Conservation (phyloP, 1,284 basidiomycete genomes). For the Apiotrichum montevideense region DNA sequence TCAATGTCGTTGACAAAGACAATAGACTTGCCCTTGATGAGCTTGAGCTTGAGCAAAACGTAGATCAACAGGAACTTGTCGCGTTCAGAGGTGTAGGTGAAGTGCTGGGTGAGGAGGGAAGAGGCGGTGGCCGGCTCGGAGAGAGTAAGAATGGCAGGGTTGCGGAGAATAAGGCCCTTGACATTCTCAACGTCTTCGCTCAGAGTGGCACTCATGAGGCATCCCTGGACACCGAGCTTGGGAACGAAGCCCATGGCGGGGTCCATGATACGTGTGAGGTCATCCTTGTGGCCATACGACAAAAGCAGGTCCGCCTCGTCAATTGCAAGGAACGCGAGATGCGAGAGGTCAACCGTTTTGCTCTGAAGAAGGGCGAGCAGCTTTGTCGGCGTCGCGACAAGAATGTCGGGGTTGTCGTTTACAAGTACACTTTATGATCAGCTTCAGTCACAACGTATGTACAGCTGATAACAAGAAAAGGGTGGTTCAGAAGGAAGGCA, state of each 20-base stretch:
- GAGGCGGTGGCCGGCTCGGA: constrained; percentile 74
- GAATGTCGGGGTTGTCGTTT: constrained; percentile 86
- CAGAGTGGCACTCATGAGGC: constrained; percentile 97
- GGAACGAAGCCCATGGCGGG: constrained; percentile 59
- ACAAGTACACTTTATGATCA: constrained; percentile 55
- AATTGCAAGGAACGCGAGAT: constrained; percentile 81
- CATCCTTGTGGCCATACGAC: constrained; percentile 93
- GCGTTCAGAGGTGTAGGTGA: constrained; percentile 72
- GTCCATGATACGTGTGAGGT: constrained; percentile 75
- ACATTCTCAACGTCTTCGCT: constrained; percentile 89
- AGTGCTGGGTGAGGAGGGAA: constrained; percentile 72
- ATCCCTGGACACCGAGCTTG: constrained; percentile 78
- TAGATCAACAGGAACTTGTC: constrained; percentile 95
- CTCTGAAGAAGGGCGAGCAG: constrained; percentile 71
- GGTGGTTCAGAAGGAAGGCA: constrained; percentile 47
- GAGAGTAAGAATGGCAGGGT: constrained; percentile 75
- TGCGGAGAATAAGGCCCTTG: constrained; percentile 78
- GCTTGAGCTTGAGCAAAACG: constrained; percentile 87
- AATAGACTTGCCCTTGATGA: constrained; percentile 93
- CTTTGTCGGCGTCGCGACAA: constrained; percentile 86
- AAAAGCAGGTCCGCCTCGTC: constrained; percentile 98
- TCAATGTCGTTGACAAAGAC: constrained; percentile 97
- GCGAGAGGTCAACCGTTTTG: constrained; percentile 53
- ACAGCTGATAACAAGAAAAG: background rate
- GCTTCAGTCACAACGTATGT: too few relatives aligned